These are phyloP conservation scores for Leishmania turanica DNA, from an alignment of 208 protist species.

Conservation along the genomic window DNA sequence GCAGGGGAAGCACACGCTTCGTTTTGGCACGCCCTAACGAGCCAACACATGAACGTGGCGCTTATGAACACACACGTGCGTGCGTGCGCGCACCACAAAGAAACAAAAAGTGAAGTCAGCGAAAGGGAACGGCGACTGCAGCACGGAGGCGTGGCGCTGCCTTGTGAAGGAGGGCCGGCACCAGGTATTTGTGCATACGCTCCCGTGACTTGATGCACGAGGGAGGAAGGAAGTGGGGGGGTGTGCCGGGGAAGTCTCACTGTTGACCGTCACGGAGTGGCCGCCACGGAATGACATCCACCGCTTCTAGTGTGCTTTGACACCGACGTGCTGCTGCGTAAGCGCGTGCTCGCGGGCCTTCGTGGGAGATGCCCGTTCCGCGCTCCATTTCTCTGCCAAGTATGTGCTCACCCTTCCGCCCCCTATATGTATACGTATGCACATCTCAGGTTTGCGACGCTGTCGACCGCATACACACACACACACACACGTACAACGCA, in stretches of 20 bases:
- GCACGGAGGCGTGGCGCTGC: neutral
- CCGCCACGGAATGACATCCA: neutral
- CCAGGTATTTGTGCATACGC: neutral
- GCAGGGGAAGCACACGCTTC: neutral
- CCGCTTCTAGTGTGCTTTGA: neutral
- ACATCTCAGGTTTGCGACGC: neutral
- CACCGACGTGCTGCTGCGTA: neutral
- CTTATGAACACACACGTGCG: neutral
- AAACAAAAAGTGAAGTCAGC: too few relatives aligned
- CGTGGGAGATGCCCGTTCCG: neutral
- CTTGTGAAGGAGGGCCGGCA: too few relatives aligned
- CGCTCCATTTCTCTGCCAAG: neutral
- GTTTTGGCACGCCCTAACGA: neutral
- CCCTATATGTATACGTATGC: neutral
- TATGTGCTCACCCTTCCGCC: neutral
- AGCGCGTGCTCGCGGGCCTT: neutral
- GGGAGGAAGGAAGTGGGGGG: neutral
- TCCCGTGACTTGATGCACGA: neutral
- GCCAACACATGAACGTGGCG: neutral
- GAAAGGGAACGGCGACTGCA: neutral
- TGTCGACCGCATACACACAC: neutral
- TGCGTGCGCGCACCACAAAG: neutral
- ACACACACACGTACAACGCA: neutral
- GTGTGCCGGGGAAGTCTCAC: neutral
- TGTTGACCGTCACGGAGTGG: neutral